These are phyloP conservation scores for Drosera capensis DNA, from an alignment of 148 eudicot species.

Conservation along the genomic window DNA sequence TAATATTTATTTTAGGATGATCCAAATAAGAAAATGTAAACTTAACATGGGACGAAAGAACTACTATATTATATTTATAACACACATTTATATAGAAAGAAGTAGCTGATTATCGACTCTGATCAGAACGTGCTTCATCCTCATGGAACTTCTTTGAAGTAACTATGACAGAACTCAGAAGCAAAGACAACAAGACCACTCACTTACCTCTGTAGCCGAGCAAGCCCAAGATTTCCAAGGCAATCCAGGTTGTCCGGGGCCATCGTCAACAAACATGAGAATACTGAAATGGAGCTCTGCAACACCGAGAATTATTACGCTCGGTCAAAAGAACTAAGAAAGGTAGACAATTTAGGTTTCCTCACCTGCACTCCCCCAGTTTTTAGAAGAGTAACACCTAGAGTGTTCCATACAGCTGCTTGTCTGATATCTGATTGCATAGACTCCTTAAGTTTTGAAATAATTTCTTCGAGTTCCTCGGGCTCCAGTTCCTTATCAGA, in stretches of 20 bases:
- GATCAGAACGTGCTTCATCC: too few species aligned
- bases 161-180: neutral
- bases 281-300: constrained; percentile 76
- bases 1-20: too few species aligned
- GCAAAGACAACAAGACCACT: neutral
- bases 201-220: constrained; percentile 72
- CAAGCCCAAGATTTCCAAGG: constrained; percentile 90
- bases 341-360: too few species aligned
- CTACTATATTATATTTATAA: too few species aligned
- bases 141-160: neutral
- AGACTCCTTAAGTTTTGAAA: constrained; percentile 59
- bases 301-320: constrained; percentile 13
- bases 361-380: constrained; percentile 77
- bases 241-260: constrained; percentile 85
- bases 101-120: too few species aligned
- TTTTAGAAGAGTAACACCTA: constrained; percentile 75
- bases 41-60: too few species aligned
- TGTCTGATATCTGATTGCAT: constrained; percentile 70
- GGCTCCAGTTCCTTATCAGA: constrained; percentile 55
- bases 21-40: too few species aligned
- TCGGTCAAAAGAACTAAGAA: too few species aligned
- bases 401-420: constrained; percentile 89
- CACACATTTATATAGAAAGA: too few species aligned
- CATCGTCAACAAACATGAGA: constrained; percentile 50
- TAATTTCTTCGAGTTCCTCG: constrained; percentile 66